phyloP scores from a whole-genome alignment of 2,329 filamentous ascomycete genomes.

The Diplodia scrobiculata region DNA sequence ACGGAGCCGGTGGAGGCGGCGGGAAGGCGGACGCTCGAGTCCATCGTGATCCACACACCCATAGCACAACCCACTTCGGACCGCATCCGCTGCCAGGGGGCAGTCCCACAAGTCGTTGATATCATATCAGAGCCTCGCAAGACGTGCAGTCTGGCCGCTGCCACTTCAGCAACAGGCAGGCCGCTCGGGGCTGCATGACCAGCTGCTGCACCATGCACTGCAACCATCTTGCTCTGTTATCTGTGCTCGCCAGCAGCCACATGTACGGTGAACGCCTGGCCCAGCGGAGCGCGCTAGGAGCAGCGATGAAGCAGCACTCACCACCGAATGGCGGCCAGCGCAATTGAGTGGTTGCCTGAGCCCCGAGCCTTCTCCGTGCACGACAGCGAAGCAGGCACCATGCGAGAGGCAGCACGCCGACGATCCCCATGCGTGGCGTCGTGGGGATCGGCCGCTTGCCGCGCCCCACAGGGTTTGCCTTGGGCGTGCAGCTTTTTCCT shows the following conservation, averaged over 20 bases:
- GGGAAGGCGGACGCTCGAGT: not conserved
- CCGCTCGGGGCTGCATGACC: slow-evolving; percentile 16
- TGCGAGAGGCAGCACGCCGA: slow-evolving; percentile 12
- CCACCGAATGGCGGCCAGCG: slow-evolving; percentile 1
- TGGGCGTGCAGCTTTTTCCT: not conserved
- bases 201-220: slow-evolving; percentile 13
- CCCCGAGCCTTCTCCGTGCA: slow-evolving; percentile 22
- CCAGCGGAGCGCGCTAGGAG: not conserved
- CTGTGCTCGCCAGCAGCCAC: slow-evolving; percentile 7
- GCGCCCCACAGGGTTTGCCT: slow-evolving; percentile 15
- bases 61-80: slow-evolving; percentile 7
- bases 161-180: slow-evolving; percentile 16
- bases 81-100: slow-evolving; percentile 14
- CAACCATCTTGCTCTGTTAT: slow-evolving; percentile 7
- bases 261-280: slow-evolving; percentile 12
- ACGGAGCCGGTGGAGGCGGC: slow-evolving; percentile 11
- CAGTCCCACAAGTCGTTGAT: slow-evolving; percentile 3
- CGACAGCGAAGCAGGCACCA: slow-evolving; percentile 19
- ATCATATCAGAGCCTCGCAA: slow-evolving; percentile 14
- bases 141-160: slow-evolving; percentile 4
- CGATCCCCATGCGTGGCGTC: slow-evolving; percentile 23
- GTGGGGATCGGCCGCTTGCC: slow-evolving; percentile 23
- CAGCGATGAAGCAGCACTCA: not conserved
- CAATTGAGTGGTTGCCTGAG: slow-evolving; percentile 10
- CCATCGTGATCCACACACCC: not conserved